phyloP scores from a whole-genome alignment of 83 land plant species.

The Picea engelmannii region DNA sequence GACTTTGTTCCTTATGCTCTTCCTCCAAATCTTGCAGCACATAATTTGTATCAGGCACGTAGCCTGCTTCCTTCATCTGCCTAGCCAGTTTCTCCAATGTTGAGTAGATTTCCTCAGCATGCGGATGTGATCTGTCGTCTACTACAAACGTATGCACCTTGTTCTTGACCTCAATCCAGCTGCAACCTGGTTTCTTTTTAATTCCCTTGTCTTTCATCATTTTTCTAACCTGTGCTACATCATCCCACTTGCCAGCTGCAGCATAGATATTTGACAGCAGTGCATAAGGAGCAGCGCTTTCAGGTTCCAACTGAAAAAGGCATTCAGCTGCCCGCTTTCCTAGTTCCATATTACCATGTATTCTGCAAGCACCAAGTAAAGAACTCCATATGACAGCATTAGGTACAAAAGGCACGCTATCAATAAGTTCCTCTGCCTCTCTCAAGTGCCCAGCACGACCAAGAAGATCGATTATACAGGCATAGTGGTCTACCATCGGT shows the following conservation, averaged over 20 bases:
- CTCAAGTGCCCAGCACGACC: constrained; percentile 20
- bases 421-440: constrained; percentile 11
- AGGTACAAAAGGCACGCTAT: constrained; percentile 8
- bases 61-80: not conserved
- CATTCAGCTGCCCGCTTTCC: not conserved
- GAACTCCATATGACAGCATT: constrained; percentile 11
- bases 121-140: constrained; percentile 9
- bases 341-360: constrained; percentile 5
- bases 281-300: constrained; percentile 11
- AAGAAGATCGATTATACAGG: constrained; percentile 31
- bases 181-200: constrained; percentile 13
- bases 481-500: constrained; percentile 30
- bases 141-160: constrained; percentile 17
- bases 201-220: constrained; percentile 10
- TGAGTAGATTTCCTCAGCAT: not conserved
- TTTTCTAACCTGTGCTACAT: constrained; percentile 6
- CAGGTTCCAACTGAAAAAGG: constrained; percentile 6
- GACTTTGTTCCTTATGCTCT: no score
- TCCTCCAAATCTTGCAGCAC: no score
- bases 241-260: constrained; percentile 11
- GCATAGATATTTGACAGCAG: constrained; percentile 18
- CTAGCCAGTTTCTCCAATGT: constrained; percentile 5
- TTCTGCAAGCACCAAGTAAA: constrained; percentile 13
- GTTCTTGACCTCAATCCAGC: constrained; percentile 13
- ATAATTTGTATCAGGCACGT: no score